Base-by-base conservation (phyloP, 176 grass and related monocot species). In the Bonia amplexicaulis region DNA sequence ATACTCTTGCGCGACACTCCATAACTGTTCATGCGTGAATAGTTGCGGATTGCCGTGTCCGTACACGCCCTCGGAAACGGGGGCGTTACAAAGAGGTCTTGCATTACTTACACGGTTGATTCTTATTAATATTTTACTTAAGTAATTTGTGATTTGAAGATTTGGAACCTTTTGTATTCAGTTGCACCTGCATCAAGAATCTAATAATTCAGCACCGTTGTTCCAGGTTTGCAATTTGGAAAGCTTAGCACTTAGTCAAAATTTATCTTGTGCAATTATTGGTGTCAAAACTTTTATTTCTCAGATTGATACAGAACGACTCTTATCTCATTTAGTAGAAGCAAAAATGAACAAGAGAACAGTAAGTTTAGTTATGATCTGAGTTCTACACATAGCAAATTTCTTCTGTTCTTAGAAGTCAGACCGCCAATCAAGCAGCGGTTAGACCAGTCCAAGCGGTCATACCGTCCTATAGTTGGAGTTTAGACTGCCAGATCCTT, bases 281-380 rank as follows among this genome's bases (percentile, higher is more conserved):
- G 49, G 37, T 68, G 6, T 78, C 33, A 80, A 42, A 83, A 11
- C 2, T 22, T 75, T 52, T 16, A 5, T 59, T 90, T 64, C 37
- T 26, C 85, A 94, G 92, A 94, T 94, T 80, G 93, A 94, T 22
- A 92, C 93, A 2, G 90, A 94, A 16, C 85, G 90, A 67, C 79
- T 90, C 12, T 72, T 90, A 67, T 90, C 93, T 37, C 93, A 94
- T 26, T 73, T 94, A 71, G 93, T 94, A 31, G 90, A 92, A 49
- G 67, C 79, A 73, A 85, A 94, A 83, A 94, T 94, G 87, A 85
- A 83, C 46, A 90, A 69, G 22, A 66, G 90, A 76, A 90, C 85
- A 27, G 90, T 92, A 85, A 83, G 85, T 83, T 81, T 45, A 58
- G 20, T 20, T 57, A 57, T 7, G 22, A 53, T 23, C 9, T n/a